Evolutionary conservation across 495 filamentous ascomycete species (phyloP).

Genomic region (Aspergillus wentii): DNA sequence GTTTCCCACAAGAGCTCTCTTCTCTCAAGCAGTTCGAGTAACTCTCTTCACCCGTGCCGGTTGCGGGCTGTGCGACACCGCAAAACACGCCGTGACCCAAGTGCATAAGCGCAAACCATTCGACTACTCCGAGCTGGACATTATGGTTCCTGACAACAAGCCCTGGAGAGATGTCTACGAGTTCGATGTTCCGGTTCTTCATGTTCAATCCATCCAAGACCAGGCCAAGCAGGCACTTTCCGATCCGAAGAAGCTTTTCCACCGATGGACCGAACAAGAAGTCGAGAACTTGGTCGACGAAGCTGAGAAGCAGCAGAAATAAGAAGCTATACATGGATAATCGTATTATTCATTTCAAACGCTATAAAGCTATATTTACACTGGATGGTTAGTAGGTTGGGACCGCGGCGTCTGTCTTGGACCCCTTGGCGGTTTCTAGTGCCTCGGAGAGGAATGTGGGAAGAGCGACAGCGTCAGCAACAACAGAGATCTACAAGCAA

Average conservation of each 20-base stretch:
- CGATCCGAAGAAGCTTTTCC: constrained; percentile 74
- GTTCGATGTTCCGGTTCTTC: constrained; percentile 87
- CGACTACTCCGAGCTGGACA: constrained; percentile 73
- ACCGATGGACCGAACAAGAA: constrained; percentile 68
- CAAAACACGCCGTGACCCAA: constrained; percentile 64
- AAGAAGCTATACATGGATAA: neutral
- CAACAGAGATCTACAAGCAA: constrained; percentile 31
- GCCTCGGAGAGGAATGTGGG: constrained; percentile 26
- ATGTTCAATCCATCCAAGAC: constrained; percentile 47
- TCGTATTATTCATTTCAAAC: neutral
- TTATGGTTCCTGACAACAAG: constrained; percentile 60
- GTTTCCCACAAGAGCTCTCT: constrained; percentile 32
- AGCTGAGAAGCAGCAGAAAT: constrained; percentile 33
- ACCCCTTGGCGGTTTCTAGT: constrained; percentile 31
- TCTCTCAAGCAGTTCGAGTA: constrained; percentile 59
- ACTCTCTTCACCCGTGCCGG: constrained; percentile 78
- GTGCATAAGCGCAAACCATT: constrained; percentile 67
- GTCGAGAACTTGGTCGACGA: constrained; percentile 66
- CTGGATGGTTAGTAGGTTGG: constrained; percentile 5
- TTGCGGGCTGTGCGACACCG: constrained; percentile 75
- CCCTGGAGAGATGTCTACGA: constrained; percentile 80
- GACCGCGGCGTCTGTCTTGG: constrained; percentile 23
- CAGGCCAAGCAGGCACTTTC: constrained; percentile 23
- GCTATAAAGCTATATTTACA: neutral
- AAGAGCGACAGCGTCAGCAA: constrained; percentile 52